Evolutionary conservation across 2,329 filamentous ascomycete genomes (phyloP), one percentile per base, ranked within the genome.

Genomic region (Phialophora tarda): DNA sequence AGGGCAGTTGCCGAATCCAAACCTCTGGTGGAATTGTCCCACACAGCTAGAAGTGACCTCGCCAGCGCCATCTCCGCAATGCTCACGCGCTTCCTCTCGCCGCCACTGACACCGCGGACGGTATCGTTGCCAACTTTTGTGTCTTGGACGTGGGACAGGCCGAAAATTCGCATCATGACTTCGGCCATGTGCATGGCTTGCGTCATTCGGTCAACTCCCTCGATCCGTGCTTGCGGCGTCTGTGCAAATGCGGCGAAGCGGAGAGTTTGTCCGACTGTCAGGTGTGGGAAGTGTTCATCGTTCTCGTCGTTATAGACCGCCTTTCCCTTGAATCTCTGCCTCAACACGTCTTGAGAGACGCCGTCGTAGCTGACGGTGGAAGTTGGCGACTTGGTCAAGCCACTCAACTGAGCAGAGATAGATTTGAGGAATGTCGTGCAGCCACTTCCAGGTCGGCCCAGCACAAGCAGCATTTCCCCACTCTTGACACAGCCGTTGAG

Each of bases 391-490:
- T 28, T 50, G 11, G 12, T 51, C 23, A 63, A 44, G 58, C 92
- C 92, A 71, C 92, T 89, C 28, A 90, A 91, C 78, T 95, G 91
- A 67, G 92, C 92, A 7, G 91, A 86, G 71, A 96, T 86, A 0
- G 91, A 91, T 81, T 95, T 96, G 63, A 96, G 82, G 70, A 95
- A 89, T 1, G 92, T 96, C n/a, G 90, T 61, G 74, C 90, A 92
- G 32, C 89, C 89, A 2, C 87, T 83, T 0, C 89, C 89, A 0
- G 89, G 89, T 0, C 88, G 82, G 2, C 89, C 89, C 0, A 91
- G 80, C 0, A 91, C 88, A 0, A 91, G 78, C 1, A 91, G 77
- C 89, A 91, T 90, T 44, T 69, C 59, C 0, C 84, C 84, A 62
- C 78, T 80, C 64, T 81, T 82, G 59, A 87, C 73, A 0, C 83